Evolutionary conservation across 805 yeast genomes (phyloP), one percentile per base, ranked within the genome.

Genomic region (Candida glaebosa): DNA sequence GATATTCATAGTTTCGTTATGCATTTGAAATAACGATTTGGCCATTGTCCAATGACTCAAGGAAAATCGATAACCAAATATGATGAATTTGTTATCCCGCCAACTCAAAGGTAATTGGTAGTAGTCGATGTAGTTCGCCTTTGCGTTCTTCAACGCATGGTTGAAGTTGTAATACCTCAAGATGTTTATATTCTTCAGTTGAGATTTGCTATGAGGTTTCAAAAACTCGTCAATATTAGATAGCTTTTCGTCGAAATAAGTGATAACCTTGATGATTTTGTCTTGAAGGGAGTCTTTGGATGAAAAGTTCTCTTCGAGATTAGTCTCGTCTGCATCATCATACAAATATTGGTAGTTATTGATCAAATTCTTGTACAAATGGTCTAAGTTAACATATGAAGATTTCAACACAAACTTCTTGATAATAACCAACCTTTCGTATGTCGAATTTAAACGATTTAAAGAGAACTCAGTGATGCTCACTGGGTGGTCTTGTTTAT

Each of bases 61-160:
- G 46, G 84, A 81, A 63, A 91, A 93, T 45, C 97, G 70, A 65
- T 91, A 93, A 2, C 98, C 98, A 41, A 78, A 68, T 16, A 84
- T 69, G 44, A 93, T 87, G 60, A 76, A 89, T 44, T 88, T 81
- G 64, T 93, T 91, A 63, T 90, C 97, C 55, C 95, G 77, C 96
- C 96, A 91, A 37, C 85, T 87, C 50, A 83, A 78, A 2, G 99
- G 99, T 33, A 91, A 69, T 60, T 91, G 95, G 56, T 86, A 87
- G 60, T 83, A 87, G 50, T 87, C 88, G 32, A 91, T 63, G 42
- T 81, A 74, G 34, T 82, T 51, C 37, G 39, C 36, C 44, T 64
- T 57, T 3, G 67, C 67, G 3, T 48, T 42, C 19, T 56, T 58
- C 31, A 66, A 46, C 2, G 71, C 71, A 37, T 54, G 59, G 48